A percentile compares a stretch with the other conserved stretches of the same genome.
Conservation (phyloP, 192 early-diverging fungal genomes). For the Chytriomyces confervae region DNA sequence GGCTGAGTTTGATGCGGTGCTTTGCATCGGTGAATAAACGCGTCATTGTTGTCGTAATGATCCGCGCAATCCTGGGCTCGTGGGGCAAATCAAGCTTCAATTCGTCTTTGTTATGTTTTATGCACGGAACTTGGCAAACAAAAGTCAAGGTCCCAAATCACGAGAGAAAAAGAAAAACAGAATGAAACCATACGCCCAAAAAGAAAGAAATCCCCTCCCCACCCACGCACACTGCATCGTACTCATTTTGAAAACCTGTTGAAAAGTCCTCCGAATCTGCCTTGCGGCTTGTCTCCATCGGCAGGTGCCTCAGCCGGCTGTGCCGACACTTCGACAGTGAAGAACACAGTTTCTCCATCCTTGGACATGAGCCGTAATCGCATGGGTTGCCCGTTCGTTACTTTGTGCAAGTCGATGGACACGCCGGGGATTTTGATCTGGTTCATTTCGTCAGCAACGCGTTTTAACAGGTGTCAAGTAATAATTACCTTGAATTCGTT, state of each 20-base stretch:
- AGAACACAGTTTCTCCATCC: conserved; percentile 32
- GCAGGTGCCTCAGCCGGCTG: not conserved
- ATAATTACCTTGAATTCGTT: conserved; percentile 37
- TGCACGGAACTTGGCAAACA: not conserved
- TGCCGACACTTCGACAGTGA: conserved; percentile 31
- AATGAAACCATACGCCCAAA: not conserved
- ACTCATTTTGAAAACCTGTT: not conserved
- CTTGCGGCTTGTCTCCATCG: not conserved
- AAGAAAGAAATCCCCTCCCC: not conserved
- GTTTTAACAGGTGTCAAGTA: not conserved
- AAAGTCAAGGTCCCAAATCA: not conserved
- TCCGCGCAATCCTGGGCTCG: not conserved
- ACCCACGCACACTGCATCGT: not conserved
- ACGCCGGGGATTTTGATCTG: conserved; percentile 39
- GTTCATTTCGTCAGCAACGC: not conserved
- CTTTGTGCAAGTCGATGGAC: conserved; percentile 36
- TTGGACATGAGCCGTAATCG: conserved; percentile 34
- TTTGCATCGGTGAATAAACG: not conserved
- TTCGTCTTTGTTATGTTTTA: not conserved
- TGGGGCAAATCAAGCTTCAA: not conserved
- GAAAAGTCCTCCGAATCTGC: not conserved
- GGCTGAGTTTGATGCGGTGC: too few relatives aligned
- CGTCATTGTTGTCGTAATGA: not conserved
- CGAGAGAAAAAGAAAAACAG: not conserved
- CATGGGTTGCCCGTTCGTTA: conserved; percentile 40